Conservation (phyloP, 1,139 yeast species). For the Yamadazyma mexicana region DNA sequence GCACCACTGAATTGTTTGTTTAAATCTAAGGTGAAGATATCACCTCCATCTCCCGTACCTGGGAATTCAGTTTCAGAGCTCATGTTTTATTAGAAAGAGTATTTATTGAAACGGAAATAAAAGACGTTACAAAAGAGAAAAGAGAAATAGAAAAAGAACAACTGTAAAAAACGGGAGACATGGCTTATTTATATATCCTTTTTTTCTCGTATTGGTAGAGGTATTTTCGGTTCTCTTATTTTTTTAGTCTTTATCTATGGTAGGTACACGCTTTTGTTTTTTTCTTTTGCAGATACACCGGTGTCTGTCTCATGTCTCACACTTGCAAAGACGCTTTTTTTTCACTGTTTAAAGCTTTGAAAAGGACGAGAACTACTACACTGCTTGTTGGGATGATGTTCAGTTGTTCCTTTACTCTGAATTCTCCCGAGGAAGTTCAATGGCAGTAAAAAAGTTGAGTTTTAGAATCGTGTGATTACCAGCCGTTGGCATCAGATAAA, state of each 20-base stretch:
- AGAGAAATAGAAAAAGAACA: too few species aligned
- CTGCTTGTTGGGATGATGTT: too few species aligned
- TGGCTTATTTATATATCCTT: neutral
- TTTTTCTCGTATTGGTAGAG: neutral
- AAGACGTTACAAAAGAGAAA: neutral
- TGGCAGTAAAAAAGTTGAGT: too few species aligned
- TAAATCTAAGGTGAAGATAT: constrained; percentile 69
- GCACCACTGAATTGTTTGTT: constrained; percentile 72
- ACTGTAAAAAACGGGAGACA: neutral
- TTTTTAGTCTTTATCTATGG: neutral
- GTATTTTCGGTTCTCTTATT: neutral
- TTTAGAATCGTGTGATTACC: neutral
- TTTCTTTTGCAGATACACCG: too few species aligned
- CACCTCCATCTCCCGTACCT: constrained; percentile 73
- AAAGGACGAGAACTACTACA: too few species aligned
- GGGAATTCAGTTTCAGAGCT: constrained; percentile 24
- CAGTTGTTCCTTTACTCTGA: too few species aligned
- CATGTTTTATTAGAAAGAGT: constrained; percentile 8
- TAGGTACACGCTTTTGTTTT: neutral
- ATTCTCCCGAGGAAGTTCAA: too few species aligned
- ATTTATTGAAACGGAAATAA: neutral
- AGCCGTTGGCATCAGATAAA: too few species aligned
- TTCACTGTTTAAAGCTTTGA: too few species aligned
- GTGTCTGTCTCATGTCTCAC: too few species aligned
- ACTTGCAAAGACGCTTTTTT: too few species aligned